Conservation (phyloP, 805 yeast species). For the Millerozyma acaciae region DNA sequence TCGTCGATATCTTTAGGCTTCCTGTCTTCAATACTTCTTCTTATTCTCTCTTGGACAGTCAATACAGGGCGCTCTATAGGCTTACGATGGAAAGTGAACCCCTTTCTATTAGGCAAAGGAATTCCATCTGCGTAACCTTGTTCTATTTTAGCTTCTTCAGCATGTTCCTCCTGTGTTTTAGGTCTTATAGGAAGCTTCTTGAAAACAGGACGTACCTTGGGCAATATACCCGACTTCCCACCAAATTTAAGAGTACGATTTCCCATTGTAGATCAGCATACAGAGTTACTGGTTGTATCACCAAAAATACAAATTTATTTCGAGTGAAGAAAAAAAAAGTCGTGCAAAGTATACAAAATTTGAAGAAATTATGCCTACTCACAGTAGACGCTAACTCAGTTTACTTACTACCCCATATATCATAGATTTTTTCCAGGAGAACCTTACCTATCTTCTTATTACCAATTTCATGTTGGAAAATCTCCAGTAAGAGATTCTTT, state of each 20-base stretch:
- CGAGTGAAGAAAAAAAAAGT: too few species aligned
- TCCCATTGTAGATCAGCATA: conserved; percentile 41
- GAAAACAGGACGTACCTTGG: conserved; percentile 71
- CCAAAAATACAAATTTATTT: too few species aligned
- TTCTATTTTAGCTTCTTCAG: conserved; percentile 43
- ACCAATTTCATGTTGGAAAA: conserved; percentile 43
- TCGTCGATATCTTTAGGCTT: conserved; percentile 30
- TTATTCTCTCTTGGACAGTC: conserved; percentile 58
- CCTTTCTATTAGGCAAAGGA: conserved; percentile 59
- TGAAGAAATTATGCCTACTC: too few species aligned
- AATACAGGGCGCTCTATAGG: conserved; percentile 50
- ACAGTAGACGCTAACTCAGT: too few species aligned
- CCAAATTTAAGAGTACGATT: conserved; percentile 49
- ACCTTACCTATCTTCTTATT: conserved; percentile 50
- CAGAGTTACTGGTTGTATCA: too few species aligned
- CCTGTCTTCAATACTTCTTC: conserved; percentile 47
- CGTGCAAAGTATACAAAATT: too few species aligned
- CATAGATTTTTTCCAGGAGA: conserved; percentile 49
- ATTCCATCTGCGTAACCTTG: conserved; percentile 70
- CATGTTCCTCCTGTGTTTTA: conserved; percentile 37
- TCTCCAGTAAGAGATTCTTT: conserved; percentile 21
- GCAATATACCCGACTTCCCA: conserved; percentile 79
- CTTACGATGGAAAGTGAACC: conserved; percentile 45
- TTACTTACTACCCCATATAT: conserved; percentile 48
- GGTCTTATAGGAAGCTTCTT: conserved; percentile 58